These are phyloP conservation scores for Tylopilus vinaceipallidus DNA, from an alignment of 768 basidiomycete genomes.

Conservation along the genomic window DNA sequence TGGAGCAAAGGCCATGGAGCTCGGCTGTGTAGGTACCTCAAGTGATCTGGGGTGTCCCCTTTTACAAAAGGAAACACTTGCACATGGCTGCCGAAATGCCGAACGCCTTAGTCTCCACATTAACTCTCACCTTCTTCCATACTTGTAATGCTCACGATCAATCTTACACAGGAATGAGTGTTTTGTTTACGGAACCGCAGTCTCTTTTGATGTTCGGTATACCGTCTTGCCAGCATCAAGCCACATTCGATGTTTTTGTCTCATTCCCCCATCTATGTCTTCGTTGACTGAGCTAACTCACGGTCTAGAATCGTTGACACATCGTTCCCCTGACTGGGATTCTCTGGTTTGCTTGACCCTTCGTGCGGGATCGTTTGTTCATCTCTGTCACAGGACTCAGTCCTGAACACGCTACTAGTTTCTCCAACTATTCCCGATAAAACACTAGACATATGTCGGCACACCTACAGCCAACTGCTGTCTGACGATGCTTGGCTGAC, in stretches of 20 bases:
- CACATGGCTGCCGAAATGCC: constrained; percentile 33
- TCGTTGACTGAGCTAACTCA: constrained; percentile 27
- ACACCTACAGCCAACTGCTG: constrained; percentile 34
- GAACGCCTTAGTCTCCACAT: constrained; percentile 32
- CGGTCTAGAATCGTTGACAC: constrained; percentile 22
- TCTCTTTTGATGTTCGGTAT: constrained; percentile 18
- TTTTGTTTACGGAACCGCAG: constrained; percentile 30
- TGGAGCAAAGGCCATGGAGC: constrained; percentile 27
- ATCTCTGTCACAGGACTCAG: constrained; percentile 23
- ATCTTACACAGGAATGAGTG: constrained; percentile 33
- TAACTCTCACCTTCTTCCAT: constrained; percentile 31
- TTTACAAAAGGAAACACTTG: constrained; percentile 2
- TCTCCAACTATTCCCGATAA: constrained; percentile 31
- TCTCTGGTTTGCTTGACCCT: constrained; percentile 25
- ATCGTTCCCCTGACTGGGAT: constrained; percentile 32
- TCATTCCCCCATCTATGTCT: constrained; percentile 18
- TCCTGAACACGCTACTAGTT: constrained; percentile 24
- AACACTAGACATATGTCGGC: constrained; percentile 28
- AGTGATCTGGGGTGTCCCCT: constrained; percentile 30
- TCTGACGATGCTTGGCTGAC: constrained; percentile 25
- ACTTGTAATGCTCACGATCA: constrained; percentile 28
- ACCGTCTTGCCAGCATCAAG: constrained; percentile 11
- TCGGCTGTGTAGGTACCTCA: constrained; percentile 17
- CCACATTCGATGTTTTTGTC: constrained; percentile 16
- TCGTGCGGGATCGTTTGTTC: constrained; percentile 3